A percentile compares a stretch with the other conserved stretches of the same genome.
Evolutionary conservation across 1,284 basidiomycete species (phyloP).

Genomic region (Irpex lacteus): DNA sequence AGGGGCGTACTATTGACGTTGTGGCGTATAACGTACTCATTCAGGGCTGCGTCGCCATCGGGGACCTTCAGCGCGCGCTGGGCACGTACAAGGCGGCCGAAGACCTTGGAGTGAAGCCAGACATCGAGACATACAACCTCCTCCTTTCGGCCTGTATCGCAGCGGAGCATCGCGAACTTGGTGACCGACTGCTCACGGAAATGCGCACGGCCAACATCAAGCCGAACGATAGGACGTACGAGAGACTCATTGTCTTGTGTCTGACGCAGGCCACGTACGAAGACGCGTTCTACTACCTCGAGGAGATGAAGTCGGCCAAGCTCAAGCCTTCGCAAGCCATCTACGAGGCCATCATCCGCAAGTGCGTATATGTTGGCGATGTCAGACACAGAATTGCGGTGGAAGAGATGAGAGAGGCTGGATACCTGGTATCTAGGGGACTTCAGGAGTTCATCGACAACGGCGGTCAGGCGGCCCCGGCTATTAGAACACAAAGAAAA

Average conservation of each 20-base stretch:
- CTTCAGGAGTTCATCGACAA: slow-evolving; percentile 35
- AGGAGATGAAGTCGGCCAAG: slow-evolving; percentile 75
- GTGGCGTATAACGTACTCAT: slow-evolving; percentile 66
- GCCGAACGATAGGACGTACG: slow-evolving; percentile 61
- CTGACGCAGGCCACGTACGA: slow-evolving; percentile 74
- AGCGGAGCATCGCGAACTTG: slow-evolving; percentile 54
- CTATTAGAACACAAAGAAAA: background rate
- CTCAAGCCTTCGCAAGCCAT: slow-evolving; percentile 50
- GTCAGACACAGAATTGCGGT: slow-evolving; percentile 62
- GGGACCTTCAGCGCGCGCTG: slow-evolving; percentile 75
- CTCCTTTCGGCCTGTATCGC: slow-evolving; percentile 65
- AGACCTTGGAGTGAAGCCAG: slow-evolving; percentile 55
- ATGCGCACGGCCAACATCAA: slow-evolving; percentile 54
- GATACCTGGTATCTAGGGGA: slow-evolving; percentile 34
- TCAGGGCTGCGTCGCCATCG: slow-evolving; percentile 55
- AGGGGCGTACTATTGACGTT: slow-evolving; percentile 52
- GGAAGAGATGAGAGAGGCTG: slow-evolving; percentile 64
- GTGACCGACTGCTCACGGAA: slow-evolving; percentile 58
- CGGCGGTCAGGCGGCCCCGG: slow-evolving; percentile 18
- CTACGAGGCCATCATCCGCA: slow-evolving; percentile 64
- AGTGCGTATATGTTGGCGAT: slow-evolving; percentile 58
- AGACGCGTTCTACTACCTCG: slow-evolving; percentile 85
- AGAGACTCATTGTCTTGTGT: slow-evolving; percentile 64
- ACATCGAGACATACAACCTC: slow-evolving; percentile 66
- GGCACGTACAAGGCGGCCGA: slow-evolving; percentile 68